Percentiles rank a stretch among this genome's conserved stretches.
Evolutionary conservation across 177 flowering plant species (phyloP).

Genomic region (Vitis hybrid): DNA sequence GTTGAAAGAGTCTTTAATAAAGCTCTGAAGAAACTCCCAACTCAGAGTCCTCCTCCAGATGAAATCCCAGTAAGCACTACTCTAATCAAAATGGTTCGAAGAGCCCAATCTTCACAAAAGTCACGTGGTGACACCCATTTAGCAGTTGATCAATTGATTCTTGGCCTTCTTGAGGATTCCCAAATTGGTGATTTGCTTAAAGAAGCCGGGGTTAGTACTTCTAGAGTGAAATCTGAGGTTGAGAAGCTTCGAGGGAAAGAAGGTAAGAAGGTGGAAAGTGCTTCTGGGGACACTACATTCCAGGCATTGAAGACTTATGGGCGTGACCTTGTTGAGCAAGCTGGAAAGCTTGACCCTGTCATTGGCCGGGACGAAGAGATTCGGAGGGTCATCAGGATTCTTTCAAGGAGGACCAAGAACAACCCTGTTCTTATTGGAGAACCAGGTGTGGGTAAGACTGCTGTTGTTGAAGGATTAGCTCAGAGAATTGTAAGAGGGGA

Average conservation of each 20-base stretch:
- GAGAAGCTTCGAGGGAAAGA: slow-evolving; percentile 89
- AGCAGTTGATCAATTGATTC: slow-evolving; percentile 78
- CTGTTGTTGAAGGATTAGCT: slow-evolving; percentile 90
- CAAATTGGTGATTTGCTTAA: slow-evolving; percentile 74
- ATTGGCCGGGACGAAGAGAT: slow-evolving; percentile 95
- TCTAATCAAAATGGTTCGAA: slow-evolving; percentile 63
- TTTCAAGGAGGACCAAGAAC: slow-evolving; percentile 86
- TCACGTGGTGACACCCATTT: slow-evolving; percentile 75
- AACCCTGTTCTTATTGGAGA: slow-evolving; percentile 93
- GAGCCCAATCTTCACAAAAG: slow-evolving; percentile 81
- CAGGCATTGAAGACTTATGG: slow-evolving; percentile 93
- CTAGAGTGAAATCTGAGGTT: slow-evolving; percentile 73
- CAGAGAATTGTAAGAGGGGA: slow-evolving; percentile 88
- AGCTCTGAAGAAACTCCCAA: slow-evolving; percentile 71
- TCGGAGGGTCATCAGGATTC: slow-evolving; percentile 68
- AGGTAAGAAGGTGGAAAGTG: slow-evolving; percentile 85
- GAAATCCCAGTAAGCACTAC: slow-evolving; percentile 71
- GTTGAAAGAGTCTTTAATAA: slow-evolving; percentile 70
- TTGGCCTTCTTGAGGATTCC: slow-evolving; percentile 89
- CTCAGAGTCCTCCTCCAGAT: slow-evolving; percentile 84
- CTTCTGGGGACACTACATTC: slow-evolving; percentile 79
- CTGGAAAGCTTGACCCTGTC: slow-evolving; percentile 92
- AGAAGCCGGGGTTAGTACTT: slow-evolving; percentile 65
- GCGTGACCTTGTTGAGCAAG: slow-evolving; percentile 83
- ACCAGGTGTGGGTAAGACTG: slow-evolving; percentile 93